Evolutionary conservation across 306 rosid genomes (phyloP).

Genomic region (Prunus mira): DNA sequence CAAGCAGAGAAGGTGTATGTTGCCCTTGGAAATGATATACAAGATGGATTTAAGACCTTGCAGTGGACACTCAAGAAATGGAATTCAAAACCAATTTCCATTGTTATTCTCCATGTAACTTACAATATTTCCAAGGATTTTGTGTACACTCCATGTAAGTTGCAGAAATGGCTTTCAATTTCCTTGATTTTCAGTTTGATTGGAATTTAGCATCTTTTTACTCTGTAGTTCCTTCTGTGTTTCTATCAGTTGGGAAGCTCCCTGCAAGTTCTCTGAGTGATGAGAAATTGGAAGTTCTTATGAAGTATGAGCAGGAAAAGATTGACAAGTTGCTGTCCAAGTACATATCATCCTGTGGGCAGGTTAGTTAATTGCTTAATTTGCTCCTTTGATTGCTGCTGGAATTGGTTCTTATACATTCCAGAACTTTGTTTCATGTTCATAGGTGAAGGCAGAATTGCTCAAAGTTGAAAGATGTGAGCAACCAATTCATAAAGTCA

Average conservation of each 20-base stretch:
- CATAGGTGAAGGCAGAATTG: constrained; percentile 60
- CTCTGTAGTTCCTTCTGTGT: constrained; percentile 1
- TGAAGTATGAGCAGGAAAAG: constrained; percentile 54
- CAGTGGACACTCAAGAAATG: constrained; percentile 41
- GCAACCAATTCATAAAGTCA: constrained; percentile 56
- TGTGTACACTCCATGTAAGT: constrained; percentile 79
- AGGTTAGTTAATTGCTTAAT: constrained; percentile 36
- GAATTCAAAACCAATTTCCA: constrained; percentile 64
- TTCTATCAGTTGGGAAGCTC: constrained; percentile 65
- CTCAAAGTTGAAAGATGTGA: constrained; percentile 52
- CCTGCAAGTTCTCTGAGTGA: constrained; percentile 76
- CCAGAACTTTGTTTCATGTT: constrained; percentile 4
- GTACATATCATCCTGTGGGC: constrained; percentile 61
- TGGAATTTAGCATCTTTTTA: constrained; percentile 11
- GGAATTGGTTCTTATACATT: background rate
- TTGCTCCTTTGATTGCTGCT: constrained; percentile 6
- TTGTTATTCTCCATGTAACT: constrained; percentile 58
- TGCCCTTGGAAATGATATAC: constrained; percentile 33
- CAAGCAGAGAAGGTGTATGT: constrained; percentile 23
- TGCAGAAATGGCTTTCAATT: background rate
- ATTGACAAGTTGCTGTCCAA: constrained; percentile 52
- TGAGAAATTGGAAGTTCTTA: constrained; percentile 55
- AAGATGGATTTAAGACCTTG: constrained; percentile 36
- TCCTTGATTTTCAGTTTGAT: background rate
- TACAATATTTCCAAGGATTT: constrained; percentile 44